These are phyloP conservation scores for Fragaria iinumae DNA, from an alignment of 306 rosid genomes.

Conservation along the genomic window DNA sequence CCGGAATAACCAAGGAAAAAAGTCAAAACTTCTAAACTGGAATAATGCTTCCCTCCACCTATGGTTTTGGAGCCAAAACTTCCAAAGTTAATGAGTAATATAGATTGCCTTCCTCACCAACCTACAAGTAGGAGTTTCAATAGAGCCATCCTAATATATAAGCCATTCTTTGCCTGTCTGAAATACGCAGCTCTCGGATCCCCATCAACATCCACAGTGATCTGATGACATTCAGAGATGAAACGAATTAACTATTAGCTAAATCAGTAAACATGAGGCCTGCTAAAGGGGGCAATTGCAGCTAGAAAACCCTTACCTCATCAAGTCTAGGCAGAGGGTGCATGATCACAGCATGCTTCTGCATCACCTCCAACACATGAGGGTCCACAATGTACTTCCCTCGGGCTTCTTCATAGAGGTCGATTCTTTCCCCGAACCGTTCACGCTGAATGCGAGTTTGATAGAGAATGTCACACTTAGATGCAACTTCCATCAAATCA, in stretches of 20 bases:
- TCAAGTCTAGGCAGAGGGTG: constrained; percentile 97
- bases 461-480: constrained; percentile 78
- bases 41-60: background rate
- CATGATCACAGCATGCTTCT: constrained; percentile 75
- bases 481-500: constrained; percentile 79
- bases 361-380: constrained; percentile 62
- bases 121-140: constrained; percentile 82
- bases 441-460: constrained; percentile 91
- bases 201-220: constrained; percentile 67
- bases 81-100: background rate
- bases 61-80: background rate
- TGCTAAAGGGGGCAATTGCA: background rate
- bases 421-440: constrained; percentile 72
- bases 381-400: constrained; percentile 80
- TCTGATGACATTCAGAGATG: constrained; percentile 42
- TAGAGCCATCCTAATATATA: constrained; percentile 78
- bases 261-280: background rate
- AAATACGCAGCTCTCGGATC: constrained; percentile 85
- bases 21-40: background rate
- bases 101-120: constrained; percentile 38
- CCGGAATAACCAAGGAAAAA: background rate
- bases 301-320: constrained; percentile 46
- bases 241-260: background rate
- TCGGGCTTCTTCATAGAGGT: constrained; percentile 78
- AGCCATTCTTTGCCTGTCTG: constrained; percentile 89